Conservation (phyloP, 495 filamentous ascomycete species). For the Immersiella caudata region DNA sequence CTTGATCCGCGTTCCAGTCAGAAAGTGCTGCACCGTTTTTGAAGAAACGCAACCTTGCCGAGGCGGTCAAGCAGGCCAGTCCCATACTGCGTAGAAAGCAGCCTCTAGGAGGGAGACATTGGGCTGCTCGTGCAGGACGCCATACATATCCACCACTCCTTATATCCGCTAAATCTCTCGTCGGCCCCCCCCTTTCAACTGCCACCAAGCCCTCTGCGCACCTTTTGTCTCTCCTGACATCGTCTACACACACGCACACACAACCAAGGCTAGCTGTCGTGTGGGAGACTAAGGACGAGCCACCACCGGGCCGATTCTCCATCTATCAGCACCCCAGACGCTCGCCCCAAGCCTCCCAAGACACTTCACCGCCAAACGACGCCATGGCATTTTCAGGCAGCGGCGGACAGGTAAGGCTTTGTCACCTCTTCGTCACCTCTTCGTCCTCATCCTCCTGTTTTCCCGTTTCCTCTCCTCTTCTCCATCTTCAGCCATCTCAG, state of each 20-base stretch:
- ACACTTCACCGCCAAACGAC: not conserved
- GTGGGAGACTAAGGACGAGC: not conserved
- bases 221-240: not conserved
- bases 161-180: not conserved
- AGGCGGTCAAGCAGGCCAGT: constrained; percentile 1
- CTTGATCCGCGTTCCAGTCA: constrained; percentile 23
- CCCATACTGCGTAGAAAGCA: not conserved
- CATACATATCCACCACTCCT: constrained; percentile 6
- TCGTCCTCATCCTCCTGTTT: not conserved
- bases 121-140: constrained; percentile 7
- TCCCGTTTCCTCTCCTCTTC: not conserved
- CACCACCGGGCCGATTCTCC: not conserved
- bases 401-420: not conserved
- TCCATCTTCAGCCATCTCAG: not conserved
- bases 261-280: not conserved
- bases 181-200: not conserved
- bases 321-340: not conserved
- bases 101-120: constrained; percentile 1
- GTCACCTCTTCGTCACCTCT: not conserved
- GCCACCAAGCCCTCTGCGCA: not conserved
- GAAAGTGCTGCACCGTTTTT: not conserved
- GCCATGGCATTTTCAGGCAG: not conserved
- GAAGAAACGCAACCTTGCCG: constrained; percentile 8
- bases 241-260: not conserved
- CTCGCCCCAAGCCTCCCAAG: not conserved